Evolutionary conservation across 495 filamentous ascomycete species (phyloP), one percentile per base, ranked within the genome.

Genomic region (Penicillium alfredii): DNA sequence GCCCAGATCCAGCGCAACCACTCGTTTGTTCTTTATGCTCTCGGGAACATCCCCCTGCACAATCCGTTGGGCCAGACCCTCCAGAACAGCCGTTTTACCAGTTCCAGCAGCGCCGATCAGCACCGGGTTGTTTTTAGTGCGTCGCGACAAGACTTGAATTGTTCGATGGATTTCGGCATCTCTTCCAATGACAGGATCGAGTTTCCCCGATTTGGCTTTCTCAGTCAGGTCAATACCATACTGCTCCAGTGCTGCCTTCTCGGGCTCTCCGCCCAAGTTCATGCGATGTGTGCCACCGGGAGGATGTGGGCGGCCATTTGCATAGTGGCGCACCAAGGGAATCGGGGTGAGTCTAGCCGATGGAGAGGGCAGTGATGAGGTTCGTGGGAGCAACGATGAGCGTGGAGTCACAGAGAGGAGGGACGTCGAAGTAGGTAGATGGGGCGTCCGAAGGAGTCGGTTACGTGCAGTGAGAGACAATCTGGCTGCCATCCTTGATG

Each of bases 51-150:
- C 90, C 0, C 92, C 92, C 41, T 76, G 73, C 2, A 94, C 84
- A 55, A 98, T 97, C 22, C 90, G 71, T 58, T 90, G 81, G 15
- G 92, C 89, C 43, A 98, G 65, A 1, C 92, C 92, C 64, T 98
- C 92, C 8, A 98, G 56, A 18, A 97, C 84, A 1, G 92, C 92
- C 1, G 92, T 98, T 62, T 98, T 98, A 30, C 92, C 92, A 9
- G 89, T 94, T 47, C 92, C 92, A 4, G 92, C 88, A 18, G 75
- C 78, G 48, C 92, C 92, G 41, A 96, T 95, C 18, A 96, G 68
- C 12, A 96, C 90, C 1, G 92, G 92, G 42, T 97, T 97, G 56
- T 98, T 97, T 61, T 97, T 98, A 4, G 92, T 96, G 31, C 92
- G 72, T 37, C 92, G 72, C 8, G 90, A 96, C 8, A 98, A 66